Conservation (phyloP, 1,284 basidiomycete species). For the Tilletia setariae region DNA sequence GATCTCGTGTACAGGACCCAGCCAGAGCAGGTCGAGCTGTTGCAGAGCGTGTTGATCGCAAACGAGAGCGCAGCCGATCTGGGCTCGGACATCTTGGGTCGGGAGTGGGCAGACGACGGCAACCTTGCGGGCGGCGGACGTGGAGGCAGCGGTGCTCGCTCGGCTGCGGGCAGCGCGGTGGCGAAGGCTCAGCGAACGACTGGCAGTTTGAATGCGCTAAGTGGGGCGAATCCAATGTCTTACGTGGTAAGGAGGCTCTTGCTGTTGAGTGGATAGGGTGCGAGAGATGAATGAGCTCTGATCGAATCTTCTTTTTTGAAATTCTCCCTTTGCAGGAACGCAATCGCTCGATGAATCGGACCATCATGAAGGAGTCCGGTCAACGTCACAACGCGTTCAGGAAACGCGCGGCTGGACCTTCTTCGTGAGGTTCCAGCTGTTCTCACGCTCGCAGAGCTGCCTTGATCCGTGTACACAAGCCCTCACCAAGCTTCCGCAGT, state of each 20-base stretch:
- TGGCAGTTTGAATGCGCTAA: slow-evolving; percentile 51
- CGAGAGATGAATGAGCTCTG: not conserved
- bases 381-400: slow-evolving; percentile 16
- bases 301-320: not conserved
- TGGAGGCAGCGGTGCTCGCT: slow-evolving; percentile 17
- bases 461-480: too few relatives aligned
- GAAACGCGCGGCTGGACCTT: not conserved
- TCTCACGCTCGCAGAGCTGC: too few relatives aligned
- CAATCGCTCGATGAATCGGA: slow-evolving; percentile 52
- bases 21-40: slow-evolving; percentile 89
- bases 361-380: slow-evolving; percentile 37
- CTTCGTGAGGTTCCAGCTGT: too few relatives aligned
- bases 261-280: not conserved
- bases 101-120: slow-evolving; percentile 27
- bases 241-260: slow-evolving; percentile 36
- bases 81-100: slow-evolving; percentile 71
- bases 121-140: slow-evolving; percentile 18
- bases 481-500: too few relatives aligned
- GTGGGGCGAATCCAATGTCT: slow-evolving; percentile 54
- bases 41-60: slow-evolving; percentile 82
- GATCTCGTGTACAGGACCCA: slow-evolving; percentile 87
- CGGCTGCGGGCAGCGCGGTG: slow-evolving; percentile 14
- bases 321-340: slow-evolving; percentile 32
- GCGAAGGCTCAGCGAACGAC: slow-evolving; percentile 46
- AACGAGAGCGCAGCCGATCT: slow-evolving; percentile 87